Evolutionary conservation across 2,329 filamentous ascomycete species (phyloP), one percentile per base, ranked within the genome.

Genomic region (Botrytis tulipae): DNA sequence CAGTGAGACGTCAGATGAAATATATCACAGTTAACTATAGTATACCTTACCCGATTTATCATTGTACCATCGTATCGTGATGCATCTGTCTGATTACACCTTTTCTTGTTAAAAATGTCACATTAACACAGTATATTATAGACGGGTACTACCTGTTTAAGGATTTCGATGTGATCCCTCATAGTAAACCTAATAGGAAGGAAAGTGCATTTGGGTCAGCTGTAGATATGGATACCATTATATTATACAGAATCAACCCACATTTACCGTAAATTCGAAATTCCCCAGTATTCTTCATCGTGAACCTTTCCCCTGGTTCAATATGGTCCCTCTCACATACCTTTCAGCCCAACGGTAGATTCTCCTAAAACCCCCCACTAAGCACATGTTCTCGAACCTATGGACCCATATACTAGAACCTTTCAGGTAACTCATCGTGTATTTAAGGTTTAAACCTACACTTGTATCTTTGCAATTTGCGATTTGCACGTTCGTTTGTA

Each of bases 261-360:
- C 35, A 37, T 60, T 22, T 72, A 32, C 48, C 48, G 42, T 10
- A 16, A 54, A 42, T 12, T 32, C 35, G 22, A n/a, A 16, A 29
- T 12, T 12, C 66, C 46, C 48, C 48, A 42, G 32, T 29, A 51
- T 65, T 60, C 71, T 72, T 40, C 71, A 68, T 40, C 32, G 48
- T 60, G 71, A 60, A 72, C 62, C 25, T 48, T 68, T 48, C 51
- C 62, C 71, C 51, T 68, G 51, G 71, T 51, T 37, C 54, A 46
- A 46, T 32, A 68, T 40, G 25, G 6, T 12, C 22, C n/a, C 44
- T 42, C 42, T 63, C 62, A 60, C 59, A 40, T 3, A 32, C 22
- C n/a, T 67, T 54, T 72, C 48, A 72, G 71, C 62, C 71, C 51
- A 48, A 65, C 44, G 70, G 60, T 54, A 54, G 22, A 35, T 20